Percentiles rank a stretch among this genome's conserved stretches.
Evolutionary conservation across 352 stramenopile genomes (phyloP).

Genomic region (Pythium coloratum): DNA sequence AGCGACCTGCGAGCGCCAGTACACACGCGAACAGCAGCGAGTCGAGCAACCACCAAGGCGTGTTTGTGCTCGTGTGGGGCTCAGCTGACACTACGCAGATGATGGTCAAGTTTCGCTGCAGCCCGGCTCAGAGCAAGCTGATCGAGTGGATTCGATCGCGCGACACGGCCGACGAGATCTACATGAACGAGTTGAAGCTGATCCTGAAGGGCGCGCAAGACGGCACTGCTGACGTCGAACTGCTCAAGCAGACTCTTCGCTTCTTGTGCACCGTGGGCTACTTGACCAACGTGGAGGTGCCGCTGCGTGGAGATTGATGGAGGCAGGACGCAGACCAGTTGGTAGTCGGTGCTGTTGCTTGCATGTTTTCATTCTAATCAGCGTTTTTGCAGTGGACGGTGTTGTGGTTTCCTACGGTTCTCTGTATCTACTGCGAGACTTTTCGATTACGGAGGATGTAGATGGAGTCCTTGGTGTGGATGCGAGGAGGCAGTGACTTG

Average conservation of each 20-base stretch:
- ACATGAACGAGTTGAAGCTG: slow-evolving; percentile 34
- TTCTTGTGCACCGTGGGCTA: slow-evolving; percentile 56
- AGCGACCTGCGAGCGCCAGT: slow-evolving; percentile 17
- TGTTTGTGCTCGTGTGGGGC: neutral
- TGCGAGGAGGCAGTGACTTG: slow-evolving; percentile 34
- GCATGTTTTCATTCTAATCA: slow-evolving; percentile 12
- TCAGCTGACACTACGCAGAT: slow-evolving; percentile 23
- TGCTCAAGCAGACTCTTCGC: slow-evolving; percentile 42
- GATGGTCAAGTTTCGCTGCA: slow-evolving; percentile 56
- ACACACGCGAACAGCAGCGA: neutral
- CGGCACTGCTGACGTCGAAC: slow-evolving; percentile 25
- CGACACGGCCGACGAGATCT: slow-evolving; percentile 24
- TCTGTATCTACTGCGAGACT: neutral
- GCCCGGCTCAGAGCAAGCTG: slow-evolving; percentile 38
- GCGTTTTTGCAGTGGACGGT: neutral
- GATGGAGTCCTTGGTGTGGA: slow-evolving; percentile 53
- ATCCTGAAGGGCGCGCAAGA: slow-evolving; percentile 13
- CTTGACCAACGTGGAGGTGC: slow-evolving; percentile 38
- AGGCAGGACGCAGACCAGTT: neutral
- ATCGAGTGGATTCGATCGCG: slow-evolving; percentile 56
- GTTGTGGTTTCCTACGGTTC: slow-evolving; percentile 4
- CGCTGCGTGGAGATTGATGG: slow-evolving; percentile 3
- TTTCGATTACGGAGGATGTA: slow-evolving; percentile 57
- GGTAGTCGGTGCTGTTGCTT: neutral
- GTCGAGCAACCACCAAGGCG: neutral